Percentiles rank a stretch among this genome's conserved stretches.
phyloP scores from a whole-genome alignment of 768 basidiomycete species.

The Mycena crocata region DNA sequence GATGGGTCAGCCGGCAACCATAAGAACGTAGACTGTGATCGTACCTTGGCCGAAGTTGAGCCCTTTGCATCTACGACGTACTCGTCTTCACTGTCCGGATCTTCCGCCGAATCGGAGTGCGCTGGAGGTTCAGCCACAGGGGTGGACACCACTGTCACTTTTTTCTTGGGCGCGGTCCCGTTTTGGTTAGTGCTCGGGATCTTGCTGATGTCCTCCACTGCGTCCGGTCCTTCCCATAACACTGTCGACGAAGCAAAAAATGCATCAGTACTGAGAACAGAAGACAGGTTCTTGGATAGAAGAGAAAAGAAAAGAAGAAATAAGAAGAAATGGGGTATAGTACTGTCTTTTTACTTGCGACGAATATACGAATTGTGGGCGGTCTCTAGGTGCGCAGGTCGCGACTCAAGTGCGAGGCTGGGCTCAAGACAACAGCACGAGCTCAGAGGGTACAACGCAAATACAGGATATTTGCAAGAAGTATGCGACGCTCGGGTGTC shows the following conservation, averaged over 20 bases:
- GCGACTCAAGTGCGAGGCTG: slow-evolving; percentile 25
- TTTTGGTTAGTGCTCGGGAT: slow-evolving; percentile 40
- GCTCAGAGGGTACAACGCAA: slow-evolving; percentile 27
- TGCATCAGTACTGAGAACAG: slow-evolving; percentile 32
- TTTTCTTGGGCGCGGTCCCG: slow-evolving; percentile 44
- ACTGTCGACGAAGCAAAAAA: slow-evolving; percentile 59
- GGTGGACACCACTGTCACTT: slow-evolving; percentile 30
- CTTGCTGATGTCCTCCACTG: slow-evolving; percentile 57
- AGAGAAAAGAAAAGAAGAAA: slow-evolving; percentile 8
- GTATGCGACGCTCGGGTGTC: slow-evolving; percentile 44
- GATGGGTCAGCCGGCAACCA: slow-evolving; percentile 19
- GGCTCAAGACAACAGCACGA: slow-evolving; percentile 26
- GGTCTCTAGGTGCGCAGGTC: neutral
- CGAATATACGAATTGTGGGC: neutral
- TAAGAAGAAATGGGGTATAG: neutral
- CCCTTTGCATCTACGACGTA: slow-evolving; percentile 64
- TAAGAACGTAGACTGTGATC: slow-evolving; percentile 33
- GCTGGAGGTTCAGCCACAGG: slow-evolving; percentile 13
- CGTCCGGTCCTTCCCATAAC: slow-evolving; percentile 79
- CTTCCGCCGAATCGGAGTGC: slow-evolving; percentile 59
- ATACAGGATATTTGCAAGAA: slow-evolving; percentile 21
- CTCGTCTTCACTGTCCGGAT: slow-evolving; percentile 75
- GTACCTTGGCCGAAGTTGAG: slow-evolving; percentile 35
- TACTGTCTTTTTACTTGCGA: slow-evolving; percentile 12
- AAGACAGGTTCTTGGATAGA: slow-evolving; percentile 20